Conservation (phyloP, 176 grass and related monocot genomes). For the Secale cereale region DNA sequence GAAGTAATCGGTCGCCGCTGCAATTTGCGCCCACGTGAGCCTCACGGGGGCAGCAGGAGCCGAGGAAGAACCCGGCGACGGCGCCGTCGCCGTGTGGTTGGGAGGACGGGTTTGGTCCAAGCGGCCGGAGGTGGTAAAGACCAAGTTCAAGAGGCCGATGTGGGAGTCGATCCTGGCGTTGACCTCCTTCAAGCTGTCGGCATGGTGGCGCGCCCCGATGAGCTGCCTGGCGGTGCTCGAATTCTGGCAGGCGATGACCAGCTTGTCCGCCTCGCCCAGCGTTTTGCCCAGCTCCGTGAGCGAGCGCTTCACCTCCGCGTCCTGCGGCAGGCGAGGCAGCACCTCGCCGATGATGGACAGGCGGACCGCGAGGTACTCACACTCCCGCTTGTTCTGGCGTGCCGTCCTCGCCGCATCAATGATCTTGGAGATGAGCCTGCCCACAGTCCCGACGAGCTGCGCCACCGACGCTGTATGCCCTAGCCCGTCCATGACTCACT, state of each 20-base stretch:
- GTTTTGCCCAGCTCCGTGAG: neutral
- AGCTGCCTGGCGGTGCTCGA: neutral
- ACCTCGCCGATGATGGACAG: neutral
- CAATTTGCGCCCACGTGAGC: neutral
- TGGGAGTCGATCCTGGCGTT: neutral
- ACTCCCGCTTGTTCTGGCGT: neutral
- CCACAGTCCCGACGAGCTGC: neutral
- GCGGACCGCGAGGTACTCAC: neutral
- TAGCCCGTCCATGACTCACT: neutral
- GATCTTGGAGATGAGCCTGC: neutral
- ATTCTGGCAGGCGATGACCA: neutral
- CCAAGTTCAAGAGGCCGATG: neutral
- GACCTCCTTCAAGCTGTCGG: neutral
- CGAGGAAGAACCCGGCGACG: neutral
- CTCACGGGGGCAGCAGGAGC: neutral
- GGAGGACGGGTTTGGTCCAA: neutral
- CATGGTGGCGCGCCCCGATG: neutral
- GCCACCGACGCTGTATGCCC: neutral
- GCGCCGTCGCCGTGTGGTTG: too few species aligned
- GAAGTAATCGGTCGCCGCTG: neutral
- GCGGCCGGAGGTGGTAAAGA: neutral
- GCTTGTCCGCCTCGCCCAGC: neutral
- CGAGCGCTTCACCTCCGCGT: neutral
- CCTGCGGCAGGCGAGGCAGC: neutral
- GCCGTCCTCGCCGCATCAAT: neutral